These are phyloP conservation scores for Sugiyamaella grinbergsii DNA, from an alignment of 1,139 yeast genomes.

Conservation along the genomic window DNA sequence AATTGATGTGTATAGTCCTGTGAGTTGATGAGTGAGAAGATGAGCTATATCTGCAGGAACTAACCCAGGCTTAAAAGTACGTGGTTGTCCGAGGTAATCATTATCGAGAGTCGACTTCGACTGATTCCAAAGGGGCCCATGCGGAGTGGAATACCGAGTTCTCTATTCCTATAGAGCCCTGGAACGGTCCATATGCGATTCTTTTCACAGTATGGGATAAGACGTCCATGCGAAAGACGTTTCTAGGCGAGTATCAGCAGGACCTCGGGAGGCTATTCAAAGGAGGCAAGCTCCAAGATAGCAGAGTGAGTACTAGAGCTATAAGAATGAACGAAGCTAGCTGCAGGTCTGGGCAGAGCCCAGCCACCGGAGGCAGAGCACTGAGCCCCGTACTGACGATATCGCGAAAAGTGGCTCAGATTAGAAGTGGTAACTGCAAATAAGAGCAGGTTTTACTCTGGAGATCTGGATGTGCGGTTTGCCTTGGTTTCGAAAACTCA, in stretches of 20 bases:
- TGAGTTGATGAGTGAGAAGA: constrained; percentile 6
- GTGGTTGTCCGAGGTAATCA: constrained; percentile 37
- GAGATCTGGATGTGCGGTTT: constrained; percentile 57
- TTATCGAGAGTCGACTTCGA: constrained; percentile 40
- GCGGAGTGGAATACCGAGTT: constrained; percentile 45
- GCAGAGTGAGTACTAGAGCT: constrained; percentile 4
- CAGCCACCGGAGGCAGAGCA: not conserved
- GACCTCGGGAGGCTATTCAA: constrained; percentile 47
- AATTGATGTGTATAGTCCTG: constrained; percentile 20
- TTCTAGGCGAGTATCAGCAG: constrained; percentile 59
- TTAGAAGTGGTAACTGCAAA: not conserved
- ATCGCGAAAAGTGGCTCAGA: constrained; percentile 6
- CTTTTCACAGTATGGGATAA: constrained; percentile 46
- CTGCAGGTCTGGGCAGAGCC: too few species aligned
- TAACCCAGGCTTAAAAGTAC: constrained; percentile 25
- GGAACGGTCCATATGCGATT: constrained; percentile 33
- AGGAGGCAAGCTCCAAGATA: constrained; percentile 1
- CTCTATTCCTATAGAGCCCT: constrained; percentile 33
- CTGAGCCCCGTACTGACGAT: too few species aligned
- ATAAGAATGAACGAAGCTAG: too few species aligned
- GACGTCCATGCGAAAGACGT: constrained; percentile 43
- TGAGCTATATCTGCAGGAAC: not conserved
- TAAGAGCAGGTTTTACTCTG: constrained; percentile 46
- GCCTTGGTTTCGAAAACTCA: constrained; percentile 35
- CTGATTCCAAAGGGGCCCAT: constrained; percentile 38